Conservation (phyloP, 2,329 filamentous ascomycete genomes). For the Volutella citrinella region DNA sequence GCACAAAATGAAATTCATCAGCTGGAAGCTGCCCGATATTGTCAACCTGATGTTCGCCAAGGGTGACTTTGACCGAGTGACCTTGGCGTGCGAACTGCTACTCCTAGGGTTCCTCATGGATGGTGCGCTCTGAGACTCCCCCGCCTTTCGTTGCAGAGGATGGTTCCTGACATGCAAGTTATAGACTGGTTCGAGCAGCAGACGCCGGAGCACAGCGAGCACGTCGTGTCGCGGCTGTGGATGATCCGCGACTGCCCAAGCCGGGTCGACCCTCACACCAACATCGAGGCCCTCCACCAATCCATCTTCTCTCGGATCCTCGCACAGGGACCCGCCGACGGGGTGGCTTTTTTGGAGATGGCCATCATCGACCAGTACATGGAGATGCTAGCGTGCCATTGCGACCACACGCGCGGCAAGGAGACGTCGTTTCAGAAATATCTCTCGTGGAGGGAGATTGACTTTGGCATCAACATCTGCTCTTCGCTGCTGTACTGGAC, state of each 20-base stretch:
- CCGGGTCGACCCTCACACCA: constrained; percentile 9
- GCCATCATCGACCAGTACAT: constrained; percentile 10
- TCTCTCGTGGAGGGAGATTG: constrained; percentile 7
- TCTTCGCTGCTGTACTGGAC: constrained; percentile 12
- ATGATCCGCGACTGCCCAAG: constrained; percentile 6
- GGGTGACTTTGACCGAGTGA: constrained; percentile 5
- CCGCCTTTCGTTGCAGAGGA: no score
- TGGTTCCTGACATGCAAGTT: no score
- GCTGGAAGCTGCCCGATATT: constrained; percentile 10
- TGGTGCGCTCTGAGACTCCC: neutral
- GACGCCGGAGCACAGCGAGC: constrained; percentile 3
- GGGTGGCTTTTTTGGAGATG: constrained; percentile 1
- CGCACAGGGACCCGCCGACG: neutral
- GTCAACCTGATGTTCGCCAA: constrained; percentile 10
- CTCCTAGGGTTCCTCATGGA: constrained; percentile 11
- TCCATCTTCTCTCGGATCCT: constrained; percentile 11
- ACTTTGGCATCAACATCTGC: constrained; percentile 14
- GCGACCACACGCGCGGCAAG: constrained; percentile 6
- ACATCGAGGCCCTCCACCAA: constrained; percentile 10
- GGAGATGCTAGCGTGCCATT: constrained; percentile 12
- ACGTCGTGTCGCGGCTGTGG: constrained; percentile 6
- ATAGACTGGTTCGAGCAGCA: constrained; percentile 13
- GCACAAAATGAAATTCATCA: constrained; percentile 6
- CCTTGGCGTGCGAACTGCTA: constrained; percentile 9
- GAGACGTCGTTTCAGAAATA: constrained; percentile 9